Evolutionary conservation across 495 filamentous ascomycete species (phyloP).

Genomic region (Hypoxylon cercidicola): DNA sequence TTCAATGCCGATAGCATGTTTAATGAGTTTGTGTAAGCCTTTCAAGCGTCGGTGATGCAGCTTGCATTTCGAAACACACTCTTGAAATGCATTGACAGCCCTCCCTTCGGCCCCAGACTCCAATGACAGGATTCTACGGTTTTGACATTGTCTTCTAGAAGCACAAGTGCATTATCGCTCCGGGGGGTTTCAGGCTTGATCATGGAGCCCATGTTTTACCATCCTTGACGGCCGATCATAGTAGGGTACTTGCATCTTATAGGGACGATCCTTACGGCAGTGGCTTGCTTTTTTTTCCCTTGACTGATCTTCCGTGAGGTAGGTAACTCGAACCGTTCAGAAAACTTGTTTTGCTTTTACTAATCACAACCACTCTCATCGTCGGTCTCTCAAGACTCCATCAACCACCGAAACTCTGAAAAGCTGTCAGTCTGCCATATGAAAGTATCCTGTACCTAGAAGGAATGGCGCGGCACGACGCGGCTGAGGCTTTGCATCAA

Average conservation of each 20-base stretch:
- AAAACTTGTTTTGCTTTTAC: slow-evolving; percentile 2
- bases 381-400: background rate
- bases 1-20: slow-evolving; percentile 18
- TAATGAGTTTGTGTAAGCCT: slow-evolving; percentile 22
- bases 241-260: slow-evolving; percentile 21
- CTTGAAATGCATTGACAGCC: slow-evolving; percentile 25
- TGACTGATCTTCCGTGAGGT: background rate
- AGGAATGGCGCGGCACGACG: background rate
- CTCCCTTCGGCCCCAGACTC: slow-evolving; percentile 14
- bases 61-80: slow-evolving; percentile 32
- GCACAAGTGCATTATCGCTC: slow-evolving; percentile 10
- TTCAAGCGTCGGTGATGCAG: slow-evolving; percentile 22
- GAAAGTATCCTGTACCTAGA: background rate
- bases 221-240: slow-evolving; percentile 36
- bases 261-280: slow-evolving; percentile 13
- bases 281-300: slow-evolving; percentile 10
- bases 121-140: slow-evolving; percentile 18
- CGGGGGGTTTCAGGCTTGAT: slow-evolving; percentile 32
- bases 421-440: background rate
- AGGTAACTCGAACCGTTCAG: background rate
- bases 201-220: slow-evolving; percentile 37
- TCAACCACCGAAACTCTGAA: slow-evolving; percentile 3
- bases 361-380: background rate
- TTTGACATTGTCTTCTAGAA: slow-evolving; percentile 41
- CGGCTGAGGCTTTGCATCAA: slow-evolving; percentile 4